phyloP scores from a whole-genome alignment of 176 grass and related monocot genomes.

The Eragrostis curvula region DNA sequence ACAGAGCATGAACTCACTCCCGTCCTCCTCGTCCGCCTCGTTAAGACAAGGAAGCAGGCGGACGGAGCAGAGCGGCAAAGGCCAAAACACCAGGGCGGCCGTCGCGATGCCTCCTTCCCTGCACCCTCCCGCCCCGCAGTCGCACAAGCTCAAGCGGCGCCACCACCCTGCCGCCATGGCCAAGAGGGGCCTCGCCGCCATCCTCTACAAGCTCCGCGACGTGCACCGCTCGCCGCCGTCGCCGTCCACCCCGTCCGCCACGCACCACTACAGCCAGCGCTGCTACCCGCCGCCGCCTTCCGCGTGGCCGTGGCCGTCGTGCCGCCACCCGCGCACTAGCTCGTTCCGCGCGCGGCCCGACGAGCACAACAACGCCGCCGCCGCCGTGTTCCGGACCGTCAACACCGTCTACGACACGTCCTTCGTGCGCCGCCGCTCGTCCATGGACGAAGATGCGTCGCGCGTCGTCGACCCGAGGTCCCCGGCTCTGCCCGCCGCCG shows the following conservation, averaged over 20 bases:
- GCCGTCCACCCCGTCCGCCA: background rate
- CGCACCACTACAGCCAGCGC: conserved; percentile 25
- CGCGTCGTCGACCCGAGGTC: conserved; percentile 13
- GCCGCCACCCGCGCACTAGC: conserved; percentile 73
- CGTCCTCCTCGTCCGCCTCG: background rate
- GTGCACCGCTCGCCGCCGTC: conserved; percentile 20
- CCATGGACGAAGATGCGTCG: conserved; percentile 33
- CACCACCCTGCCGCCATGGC: conserved; percentile 44
- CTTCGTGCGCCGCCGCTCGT: conserved; percentile 26
- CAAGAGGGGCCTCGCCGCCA: conserved; percentile 53
- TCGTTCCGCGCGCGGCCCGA: conserved; percentile 64
- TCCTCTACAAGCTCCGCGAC: conserved; percentile 63
- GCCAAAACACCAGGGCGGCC: conserved; percentile 21
- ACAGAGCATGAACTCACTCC: conserved; percentile 34
- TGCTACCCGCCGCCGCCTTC: conserved; percentile 60
- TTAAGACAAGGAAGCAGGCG: conserved; percentile 37
- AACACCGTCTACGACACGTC: conserved; percentile 65
- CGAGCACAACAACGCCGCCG: conserved; percentile 18
- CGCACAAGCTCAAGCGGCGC: conserved; percentile 55
- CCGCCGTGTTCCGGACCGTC: conserved; percentile 61
- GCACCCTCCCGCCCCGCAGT: conserved; percentile 48
- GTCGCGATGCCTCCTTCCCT: conserved; percentile 59
- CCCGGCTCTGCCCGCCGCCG: background rate
- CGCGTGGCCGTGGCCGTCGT: conserved; percentile 85
- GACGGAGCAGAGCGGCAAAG: conserved; percentile 5